Evolutionary conservation across 495 filamentous ascomycete genomes (phyloP), one percentile per base, ranked within the genome.

Genomic region (Penicillium egyptiacum): DNA sequence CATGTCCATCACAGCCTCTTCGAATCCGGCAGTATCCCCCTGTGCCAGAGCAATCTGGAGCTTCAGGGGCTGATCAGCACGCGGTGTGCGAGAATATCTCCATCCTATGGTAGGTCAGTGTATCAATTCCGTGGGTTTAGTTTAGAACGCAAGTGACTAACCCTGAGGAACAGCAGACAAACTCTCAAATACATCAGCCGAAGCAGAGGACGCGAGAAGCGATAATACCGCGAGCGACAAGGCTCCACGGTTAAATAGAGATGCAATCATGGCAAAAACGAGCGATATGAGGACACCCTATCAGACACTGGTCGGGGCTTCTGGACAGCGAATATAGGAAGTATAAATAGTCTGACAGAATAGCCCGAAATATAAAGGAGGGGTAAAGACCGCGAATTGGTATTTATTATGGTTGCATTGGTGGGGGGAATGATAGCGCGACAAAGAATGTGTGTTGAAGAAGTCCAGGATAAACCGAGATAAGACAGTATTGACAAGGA

Each of bases 1-100:
- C 63, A 89, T 78, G 8, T 83, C 79, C 55, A 83, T 70, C 10
- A 90, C 71, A 37, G 77, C 77, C 53, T 83, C 70, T 67, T 90
- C 87, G 50, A 90, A 85, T 22, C 79, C 72, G 23, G 63, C 76
- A 22, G 79, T 70, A 60, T 86, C 77, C 37, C 83, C 78, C 66
- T 87, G 83, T 40, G 76, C 62, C 8, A 87, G 74, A 17, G 82
- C 83, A 47, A 79, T 70, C 50, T 75, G 70, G n/a, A 79, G 65
- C 43, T 63, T 63, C 49, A 78, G 51, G n/a, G 69, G 60, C 33
- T 75, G 65, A 54, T 66, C 54, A n/a, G 39, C 57, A 10, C 52
- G 45, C 11, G 75, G 73, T 33, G 58, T 70, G 22, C 63, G 62
- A 2, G 64, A 64, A 50, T 70, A 70, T 45, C 45, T 70, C 75